Evolutionary conservation across 108 stramenopile genomes (phyloP).

Genomic region (Aurantiochytrium sp.): DNA sequence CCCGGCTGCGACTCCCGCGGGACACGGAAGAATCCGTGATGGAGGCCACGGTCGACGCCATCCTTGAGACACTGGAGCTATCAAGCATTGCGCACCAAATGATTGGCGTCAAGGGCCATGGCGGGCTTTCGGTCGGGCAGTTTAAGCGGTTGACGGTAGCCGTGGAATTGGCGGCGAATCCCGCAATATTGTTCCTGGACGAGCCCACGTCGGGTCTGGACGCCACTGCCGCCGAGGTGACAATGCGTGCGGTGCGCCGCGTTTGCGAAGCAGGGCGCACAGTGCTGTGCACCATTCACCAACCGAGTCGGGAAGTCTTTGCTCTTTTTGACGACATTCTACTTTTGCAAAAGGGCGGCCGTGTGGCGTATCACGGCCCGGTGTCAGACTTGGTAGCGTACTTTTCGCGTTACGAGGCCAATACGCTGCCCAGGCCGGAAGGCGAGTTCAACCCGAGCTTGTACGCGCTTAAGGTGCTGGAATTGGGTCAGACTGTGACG

Average conservation of each 20-base stretch:
- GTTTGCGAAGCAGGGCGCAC: constrained; percentile 48
- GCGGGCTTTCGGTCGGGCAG: constrained; percentile 61
- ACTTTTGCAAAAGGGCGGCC: constrained; percentile 69
- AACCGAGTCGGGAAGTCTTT: constrained; percentile 72
- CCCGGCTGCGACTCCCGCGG: constrained; percentile 62
- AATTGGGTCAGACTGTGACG: background rate
- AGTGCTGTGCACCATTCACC: constrained; percentile 75
- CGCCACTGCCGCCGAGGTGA: constrained; percentile 53
- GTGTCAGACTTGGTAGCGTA: constrained; percentile 52
- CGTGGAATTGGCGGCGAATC: constrained; percentile 67
- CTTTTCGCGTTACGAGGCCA: constrained; percentile 55
- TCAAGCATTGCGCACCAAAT: constrained; percentile 44
- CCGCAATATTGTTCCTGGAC: constrained; percentile 56
- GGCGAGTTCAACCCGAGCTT: constrained; percentile 63
- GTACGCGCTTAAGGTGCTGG: constrained; percentile 68
- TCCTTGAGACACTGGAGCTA: constrained; percentile 69
- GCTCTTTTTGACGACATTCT: constrained; percentile 58
- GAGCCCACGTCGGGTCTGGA: constrained; percentile 65
- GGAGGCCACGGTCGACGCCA: constrained; percentile 58
- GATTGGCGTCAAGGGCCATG: constrained; percentile 59
- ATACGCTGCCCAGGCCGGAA: background rate
- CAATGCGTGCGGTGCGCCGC: constrained; percentile 45
- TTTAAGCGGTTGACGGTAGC: constrained; percentile 59
- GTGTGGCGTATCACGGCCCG: constrained; percentile 64
- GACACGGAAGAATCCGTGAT: constrained; percentile 34